Percentiles rank a stretch among this genome's conserved stretches.
phyloP scores from a whole-genome alignment of 176 grass and related monocot species.

The Poa annua region DNA sequence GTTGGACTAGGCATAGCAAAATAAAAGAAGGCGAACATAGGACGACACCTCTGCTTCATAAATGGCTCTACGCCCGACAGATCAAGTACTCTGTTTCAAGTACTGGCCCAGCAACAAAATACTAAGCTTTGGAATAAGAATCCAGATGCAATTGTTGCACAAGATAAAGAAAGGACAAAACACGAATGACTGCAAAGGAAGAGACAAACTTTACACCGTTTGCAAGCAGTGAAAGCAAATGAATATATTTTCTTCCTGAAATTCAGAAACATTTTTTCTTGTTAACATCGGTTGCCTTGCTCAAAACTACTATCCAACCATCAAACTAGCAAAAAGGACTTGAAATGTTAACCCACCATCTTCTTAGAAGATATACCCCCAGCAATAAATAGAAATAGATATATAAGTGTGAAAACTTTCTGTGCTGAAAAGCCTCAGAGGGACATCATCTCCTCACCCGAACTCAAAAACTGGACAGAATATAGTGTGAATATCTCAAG shows the following conservation, averaged over 20 bases:
- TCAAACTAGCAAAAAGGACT: slow-evolving; percentile 29
- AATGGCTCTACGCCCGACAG: slow-evolving; percentile 20
- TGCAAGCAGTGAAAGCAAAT: slow-evolving; percentile 23
- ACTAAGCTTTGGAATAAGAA: neutral
- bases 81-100: slow-evolving; percentile 27
- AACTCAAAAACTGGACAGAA: slow-evolving; percentile 39
- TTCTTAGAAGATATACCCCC: slow-evolving; percentile 42
- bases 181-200: neutral
- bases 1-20: slow-evolving; percentile 4
- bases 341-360: slow-evolving; percentile 11
- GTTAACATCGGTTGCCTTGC: slow-evolving; percentile 23
- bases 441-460: slow-evolving; percentile 34
- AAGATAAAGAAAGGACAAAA: neutral
- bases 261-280: slow-evolving; percentile 16
- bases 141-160: neutral
- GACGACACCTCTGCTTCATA: neutral
- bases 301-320: slow-evolving; percentile 18
- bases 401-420: slow-evolving; percentile 37
- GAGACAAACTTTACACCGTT: slow-evolving; percentile 16
- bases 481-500: slow-evolving; percentile 30
- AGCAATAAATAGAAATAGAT: slow-evolving; percentile 57
- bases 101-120: slow-evolving; percentile 10
- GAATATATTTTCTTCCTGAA: neutral
- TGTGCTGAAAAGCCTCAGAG: slow-evolving; percentile 37
- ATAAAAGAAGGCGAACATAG: neutral